Evolutionary conservation across 139 green algal genomes (phyloP), one percentile per base, ranked within the genome.

Genomic region (Coelastrella sp.): DNA sequence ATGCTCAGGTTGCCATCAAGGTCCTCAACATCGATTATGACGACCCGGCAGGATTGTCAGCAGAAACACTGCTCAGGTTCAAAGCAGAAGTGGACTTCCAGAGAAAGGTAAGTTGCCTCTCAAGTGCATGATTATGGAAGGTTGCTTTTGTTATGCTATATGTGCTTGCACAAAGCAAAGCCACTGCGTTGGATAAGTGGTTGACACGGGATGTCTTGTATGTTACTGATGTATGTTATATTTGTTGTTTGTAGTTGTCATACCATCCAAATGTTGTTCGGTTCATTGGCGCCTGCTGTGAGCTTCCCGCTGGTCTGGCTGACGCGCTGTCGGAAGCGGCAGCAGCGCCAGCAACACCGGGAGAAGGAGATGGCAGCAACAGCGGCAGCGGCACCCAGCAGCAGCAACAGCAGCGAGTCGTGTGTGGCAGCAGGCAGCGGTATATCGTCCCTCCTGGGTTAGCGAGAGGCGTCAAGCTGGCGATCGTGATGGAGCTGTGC

Each of bases 81-180:
- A 92, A 89, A 57, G 50, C 83, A 15, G 90, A 94, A 81, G 90
- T 94, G 50, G 91, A 94, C 81, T 81, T 92, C 66, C 91, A 94
- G 75, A 84, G 89, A 11, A 85, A 85, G 53, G 41, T 79, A 19
- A 41, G 64, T 9, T 40, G 53, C 27, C 27, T 63, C 15, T 32
- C 11, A 21, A 9, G 7, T 64, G 53, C 53, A n/a, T 64, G 53
- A 27, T 21, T 21, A 64, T n/a, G 53, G 21, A 64, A 32, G 30
- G 6, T 3, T 34, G 53, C 7, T 32, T 19, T 9, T 9, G 53
- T 64, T 19, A 64, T n/a, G 30, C n/a, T n/a, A n/a, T n/a, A n/a
- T n/a, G n/a, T 27, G 19, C 53, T 32, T 64, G 45, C 45, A 57
- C n/a, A n/a, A n/a, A n/a, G n/a, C n/a, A n/a, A n/a, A n/a, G n/a